These are phyloP conservation scores for Beta macrorhiza DNA, from an alignment of 179 eudicot genomes.

Conservation along the genomic window DNA sequence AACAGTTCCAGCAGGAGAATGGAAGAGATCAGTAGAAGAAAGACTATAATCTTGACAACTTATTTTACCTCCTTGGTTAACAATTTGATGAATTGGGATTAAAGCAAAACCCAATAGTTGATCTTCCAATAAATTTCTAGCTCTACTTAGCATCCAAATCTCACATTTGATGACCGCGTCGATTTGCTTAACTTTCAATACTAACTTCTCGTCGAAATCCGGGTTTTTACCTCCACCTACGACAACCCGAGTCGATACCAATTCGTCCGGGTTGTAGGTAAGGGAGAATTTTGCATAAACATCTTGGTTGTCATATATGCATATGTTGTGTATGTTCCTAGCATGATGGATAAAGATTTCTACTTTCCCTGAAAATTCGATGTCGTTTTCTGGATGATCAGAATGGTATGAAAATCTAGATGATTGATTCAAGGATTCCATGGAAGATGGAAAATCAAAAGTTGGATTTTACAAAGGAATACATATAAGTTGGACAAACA, in stretches of 20 bases:
- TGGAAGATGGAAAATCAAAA: conserved; percentile 1
- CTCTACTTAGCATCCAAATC: conserved; percentile 75
- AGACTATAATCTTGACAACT: conserved; percentile 52
- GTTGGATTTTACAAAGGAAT: not conserved
- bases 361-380: conserved; percentile 49
- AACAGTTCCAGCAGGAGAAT: conserved; percentile 78
- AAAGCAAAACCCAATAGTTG: conserved; percentile 68
- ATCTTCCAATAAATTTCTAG: conserved; percentile 56
- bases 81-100: conserved; percentile 52
- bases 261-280: conserved; percentile 67
- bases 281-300: conserved; percentile 82
- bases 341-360: conserved; percentile 75
- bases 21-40: conserved; percentile 76
- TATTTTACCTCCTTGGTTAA: conserved; percentile 41
- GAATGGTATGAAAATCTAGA: conserved; percentile 39
- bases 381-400: conserved; percentile 29
- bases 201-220: conserved; percentile 52
- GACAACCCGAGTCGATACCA: conserved; percentile 52
- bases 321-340: conserved; percentile 76
- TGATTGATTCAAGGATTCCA: conserved; percentile 47
- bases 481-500: not conserved
- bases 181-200: conserved; percentile 42
- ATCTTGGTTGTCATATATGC: conserved; percentile 81
- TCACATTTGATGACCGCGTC: conserved; percentile 73
- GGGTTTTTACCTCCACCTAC: conserved; percentile 75